These are phyloP conservation scores for Candida berthetii DNA, from an alignment of 805 yeast genomes.

Conservation along the genomic window DNA sequence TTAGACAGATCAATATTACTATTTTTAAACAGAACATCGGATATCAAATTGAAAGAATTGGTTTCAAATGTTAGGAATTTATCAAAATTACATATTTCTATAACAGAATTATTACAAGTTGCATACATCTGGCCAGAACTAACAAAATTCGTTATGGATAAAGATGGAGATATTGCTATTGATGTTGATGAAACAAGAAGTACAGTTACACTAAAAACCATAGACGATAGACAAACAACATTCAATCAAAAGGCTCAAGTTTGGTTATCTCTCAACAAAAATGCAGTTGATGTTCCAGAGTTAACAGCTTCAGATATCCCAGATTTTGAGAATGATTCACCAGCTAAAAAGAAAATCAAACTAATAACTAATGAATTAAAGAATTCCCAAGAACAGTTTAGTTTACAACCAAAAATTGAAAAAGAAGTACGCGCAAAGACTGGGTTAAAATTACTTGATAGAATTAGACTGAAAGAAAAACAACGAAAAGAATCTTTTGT, in stretches of 20 bases:
- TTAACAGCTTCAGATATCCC: background rate
- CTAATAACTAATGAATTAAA: slow-evolving; percentile 1
- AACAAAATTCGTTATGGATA: slow-evolving; percentile 8
- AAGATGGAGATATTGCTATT: slow-evolving; percentile 11
- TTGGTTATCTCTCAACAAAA: slow-evolving; percentile 7
- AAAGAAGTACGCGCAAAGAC: background rate
- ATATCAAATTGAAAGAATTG: slow-evolving; percentile 9
- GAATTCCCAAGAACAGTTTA: slow-evolving; percentile 23
- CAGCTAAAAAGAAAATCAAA: slow-evolving; percentile 9
- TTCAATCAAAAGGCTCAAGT: slow-evolving; percentile 8
- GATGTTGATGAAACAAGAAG: slow-evolving; percentile 11
- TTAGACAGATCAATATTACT: slow-evolving; percentile 12
- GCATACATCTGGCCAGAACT: slow-evolving; percentile 16
- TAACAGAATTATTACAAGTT: slow-evolving; percentile 12
- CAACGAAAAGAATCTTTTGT: slow-evolving; percentile 7
- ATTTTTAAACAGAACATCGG: slow-evolving; percentile 11
- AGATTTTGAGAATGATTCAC: slow-evolving; percentile 1
- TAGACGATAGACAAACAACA: slow-evolving; percentile 2
- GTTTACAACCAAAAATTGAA: slow-evolving; percentile 1
- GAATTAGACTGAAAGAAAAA: slow-evolving; percentile 32
- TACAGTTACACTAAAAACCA: slow-evolving; percentile 2
- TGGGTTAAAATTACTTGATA: slow-evolving; percentile 27
- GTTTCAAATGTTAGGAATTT: slow-evolving; percentile 11
- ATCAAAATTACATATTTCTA: slow-evolving; percentile 3
- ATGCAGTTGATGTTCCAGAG: slow-evolving; percentile 7